Percentiles rank a stretch among this genome's conserved stretches.
Conservation (phyloP, 139 green algal species). For the Tetradesmus obliquus region DNA sequence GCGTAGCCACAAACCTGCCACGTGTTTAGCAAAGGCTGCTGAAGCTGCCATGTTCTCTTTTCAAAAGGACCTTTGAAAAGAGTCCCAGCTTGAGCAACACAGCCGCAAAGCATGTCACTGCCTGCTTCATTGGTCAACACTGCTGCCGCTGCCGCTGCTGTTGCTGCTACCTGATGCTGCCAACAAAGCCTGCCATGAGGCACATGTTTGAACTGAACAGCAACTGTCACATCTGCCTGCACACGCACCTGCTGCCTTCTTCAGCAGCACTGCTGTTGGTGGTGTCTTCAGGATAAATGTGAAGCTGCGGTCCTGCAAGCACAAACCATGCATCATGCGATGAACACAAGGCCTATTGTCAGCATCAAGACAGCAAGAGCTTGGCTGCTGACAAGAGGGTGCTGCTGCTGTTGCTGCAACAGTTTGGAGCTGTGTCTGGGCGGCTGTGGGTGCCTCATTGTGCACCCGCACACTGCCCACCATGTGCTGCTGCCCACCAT, state of each 20-base stretch:
- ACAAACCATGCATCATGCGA: not conserved
- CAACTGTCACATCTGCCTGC: not conserved
- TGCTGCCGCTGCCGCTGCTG: constrained; percentile 6
- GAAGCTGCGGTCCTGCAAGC: constrained; percentile 93
- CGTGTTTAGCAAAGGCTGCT: no score
- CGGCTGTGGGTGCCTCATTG: no score
- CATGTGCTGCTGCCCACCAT: not conserved
- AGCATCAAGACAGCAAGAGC: not conserved
- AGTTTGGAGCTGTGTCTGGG: no score
- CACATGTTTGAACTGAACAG: not conserved
- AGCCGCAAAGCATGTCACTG: not conserved
- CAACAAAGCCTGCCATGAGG: constrained; percentile 3
- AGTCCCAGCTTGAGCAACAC: no score
- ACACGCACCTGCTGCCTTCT: constrained; percentile 90
- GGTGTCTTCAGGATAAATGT: constrained; percentile 99
- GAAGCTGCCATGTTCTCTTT: no score
- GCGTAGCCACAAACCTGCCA: no score
- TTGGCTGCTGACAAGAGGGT: not conserved
- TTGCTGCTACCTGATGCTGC: not conserved
- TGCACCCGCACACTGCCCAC: no score
- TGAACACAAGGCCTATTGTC: not conserved
- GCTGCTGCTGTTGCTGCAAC: not conserved
- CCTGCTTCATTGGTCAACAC: not conserved
- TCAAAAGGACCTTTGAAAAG: no score
- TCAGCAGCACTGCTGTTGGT: constrained; percentile 95